Evolutionary conservation across 2,329 filamentous ascomycete species (phyloP).

Genomic region (Phoma herbarum): DNA sequence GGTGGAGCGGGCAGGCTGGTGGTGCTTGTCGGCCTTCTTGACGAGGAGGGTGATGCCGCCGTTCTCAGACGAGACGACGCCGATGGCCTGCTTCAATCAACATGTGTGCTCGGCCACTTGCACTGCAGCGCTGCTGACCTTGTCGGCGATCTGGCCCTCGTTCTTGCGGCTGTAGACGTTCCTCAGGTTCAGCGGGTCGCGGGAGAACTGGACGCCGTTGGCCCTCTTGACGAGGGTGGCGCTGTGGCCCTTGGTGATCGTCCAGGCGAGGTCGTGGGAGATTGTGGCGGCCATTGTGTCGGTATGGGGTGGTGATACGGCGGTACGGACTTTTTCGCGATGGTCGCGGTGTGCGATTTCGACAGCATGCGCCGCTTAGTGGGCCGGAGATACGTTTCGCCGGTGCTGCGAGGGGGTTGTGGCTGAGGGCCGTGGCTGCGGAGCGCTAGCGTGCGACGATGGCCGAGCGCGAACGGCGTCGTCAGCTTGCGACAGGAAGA

Average conservation of each 20-base stretch:
- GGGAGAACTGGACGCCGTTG: constrained; percentile 89
- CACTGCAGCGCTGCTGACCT: constrained; percentile 68
- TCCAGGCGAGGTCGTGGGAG: constrained; percentile 92
- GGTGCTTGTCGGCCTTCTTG: constrained; percentile 79
- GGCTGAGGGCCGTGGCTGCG: constrained; percentile 1
- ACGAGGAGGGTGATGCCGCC: constrained; percentile 80
- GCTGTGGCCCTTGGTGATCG: constrained; percentile 88
- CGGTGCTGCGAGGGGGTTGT: constrained; percentile 9
- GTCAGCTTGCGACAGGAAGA: neutral
- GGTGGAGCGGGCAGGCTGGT: constrained; percentile 75
- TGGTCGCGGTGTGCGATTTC: constrained; percentile 13
- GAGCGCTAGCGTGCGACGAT: constrained; percentile 10
- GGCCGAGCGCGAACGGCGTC: constrained; percentile 23
- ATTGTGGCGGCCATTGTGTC: constrained; percentile 66
- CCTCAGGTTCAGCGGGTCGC: constrained; percentile 90
- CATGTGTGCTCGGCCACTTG: neutral
- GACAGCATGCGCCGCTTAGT: constrained; percentile 4
- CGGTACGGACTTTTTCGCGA: constrained; percentile 33
- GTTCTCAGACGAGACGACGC: constrained; percentile 77
- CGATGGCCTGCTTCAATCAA: constrained; percentile 71
- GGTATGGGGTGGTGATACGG: constrained; percentile 40
- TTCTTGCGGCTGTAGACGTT: constrained; percentile 95
- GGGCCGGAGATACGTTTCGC: neutral
- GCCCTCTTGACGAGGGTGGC: constrained; percentile 91
- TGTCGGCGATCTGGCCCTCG: constrained; percentile 91